These are phyloP conservation scores for Blastobotrys robertii DNA, from an alignment of 805 yeast species.

Conservation along the genomic window DNA sequence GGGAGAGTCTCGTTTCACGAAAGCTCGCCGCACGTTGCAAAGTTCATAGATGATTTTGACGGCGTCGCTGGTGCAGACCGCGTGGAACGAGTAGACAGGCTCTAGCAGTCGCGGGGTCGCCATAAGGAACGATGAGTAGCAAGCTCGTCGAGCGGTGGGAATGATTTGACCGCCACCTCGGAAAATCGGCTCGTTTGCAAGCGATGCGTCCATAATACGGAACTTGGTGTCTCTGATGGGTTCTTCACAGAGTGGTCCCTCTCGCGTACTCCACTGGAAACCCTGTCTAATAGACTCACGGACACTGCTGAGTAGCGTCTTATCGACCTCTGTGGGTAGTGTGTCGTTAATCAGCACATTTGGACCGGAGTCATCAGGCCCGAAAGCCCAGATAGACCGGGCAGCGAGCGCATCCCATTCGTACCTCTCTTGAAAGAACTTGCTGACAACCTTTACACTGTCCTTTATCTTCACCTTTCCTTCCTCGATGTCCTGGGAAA, in stretches of 20 bases:
- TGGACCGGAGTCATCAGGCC: conserved; percentile 46
- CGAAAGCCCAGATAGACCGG: conserved; percentile 71
- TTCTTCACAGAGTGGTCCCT: conserved; percentile 92
- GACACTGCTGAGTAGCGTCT: conserved; percentile 33
- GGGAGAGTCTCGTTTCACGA: conserved; percentile 36
- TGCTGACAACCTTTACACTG: conserved; percentile 40
- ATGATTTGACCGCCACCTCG: conserved; percentile 62
- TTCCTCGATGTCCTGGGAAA: conserved; percentile 47
- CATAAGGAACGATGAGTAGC: conserved; percentile 67
- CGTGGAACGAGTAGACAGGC: conserved; percentile 58
- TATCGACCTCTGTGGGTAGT: conserved; percentile 59
- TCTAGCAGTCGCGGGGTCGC: conserved; percentile 76
- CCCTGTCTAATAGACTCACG: conserved; percentile 62
- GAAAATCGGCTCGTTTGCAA: conserved; percentile 40
- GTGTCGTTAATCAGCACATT: conserved; percentile 63
- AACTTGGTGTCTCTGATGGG: conserved; percentile 63
- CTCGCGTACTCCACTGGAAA: conserved; percentile 70
- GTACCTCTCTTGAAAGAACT: conserved; percentile 44
- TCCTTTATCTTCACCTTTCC: conserved; percentile 32
- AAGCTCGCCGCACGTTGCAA: conserved; percentile 64
- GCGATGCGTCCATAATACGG: conserved; percentile 50
- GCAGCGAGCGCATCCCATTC: conserved; percentile 81
- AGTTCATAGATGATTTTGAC: conserved; percentile 40
- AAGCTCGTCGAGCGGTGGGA: conserved; percentile 76
- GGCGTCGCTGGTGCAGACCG: conserved; percentile 43